Evolutionary conservation across 2,329 filamentous ascomycete genomes (phyloP).

Genomic region (Colletotrichum viniferum): DNA sequence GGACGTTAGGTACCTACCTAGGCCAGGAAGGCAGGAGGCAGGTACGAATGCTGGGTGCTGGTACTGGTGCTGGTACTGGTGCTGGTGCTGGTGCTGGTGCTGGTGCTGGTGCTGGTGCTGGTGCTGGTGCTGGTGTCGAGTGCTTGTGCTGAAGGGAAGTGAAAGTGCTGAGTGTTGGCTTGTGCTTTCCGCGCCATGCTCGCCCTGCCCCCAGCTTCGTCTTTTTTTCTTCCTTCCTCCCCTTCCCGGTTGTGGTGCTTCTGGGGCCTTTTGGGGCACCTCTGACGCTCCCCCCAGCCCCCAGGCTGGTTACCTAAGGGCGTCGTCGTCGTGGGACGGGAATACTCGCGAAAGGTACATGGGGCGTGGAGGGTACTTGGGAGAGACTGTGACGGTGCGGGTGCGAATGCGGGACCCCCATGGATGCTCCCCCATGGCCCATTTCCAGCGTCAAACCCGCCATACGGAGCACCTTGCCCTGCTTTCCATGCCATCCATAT

Average conservation of each 20-base stretch:
- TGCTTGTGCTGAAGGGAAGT: background rate
- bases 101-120: background rate
- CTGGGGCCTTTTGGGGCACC: background rate
- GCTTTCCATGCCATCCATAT: no score
- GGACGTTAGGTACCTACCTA: no score
- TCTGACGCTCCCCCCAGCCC: background rate
- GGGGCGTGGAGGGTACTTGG: conserved; percentile 9
- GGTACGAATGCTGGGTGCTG: background rate
- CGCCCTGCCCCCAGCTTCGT: no score
- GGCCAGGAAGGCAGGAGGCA: background rate
- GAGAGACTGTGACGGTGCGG: background rate
- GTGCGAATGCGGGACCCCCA: conserved; percentile 16
- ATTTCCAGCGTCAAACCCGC: conserved; percentile 10
- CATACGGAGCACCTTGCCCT: no score
- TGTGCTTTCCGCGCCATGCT: background rate
- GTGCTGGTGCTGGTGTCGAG: background rate
- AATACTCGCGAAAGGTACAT: conserved; percentile 8
- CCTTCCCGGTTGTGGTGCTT: background rate
- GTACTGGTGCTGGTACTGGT: background rate
- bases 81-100: background rate
- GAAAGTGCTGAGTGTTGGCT: background rate
- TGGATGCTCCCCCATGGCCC: background rate
- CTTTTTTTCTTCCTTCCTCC: background rate
- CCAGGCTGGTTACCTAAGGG: background rate
- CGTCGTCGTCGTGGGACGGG: background rate